Percentiles rank a stretch among this genome's conserved stretches.
Evolutionary conservation across 345 rosid species (phyloP).

Genomic region (Schrenkiella parvula): DNA sequence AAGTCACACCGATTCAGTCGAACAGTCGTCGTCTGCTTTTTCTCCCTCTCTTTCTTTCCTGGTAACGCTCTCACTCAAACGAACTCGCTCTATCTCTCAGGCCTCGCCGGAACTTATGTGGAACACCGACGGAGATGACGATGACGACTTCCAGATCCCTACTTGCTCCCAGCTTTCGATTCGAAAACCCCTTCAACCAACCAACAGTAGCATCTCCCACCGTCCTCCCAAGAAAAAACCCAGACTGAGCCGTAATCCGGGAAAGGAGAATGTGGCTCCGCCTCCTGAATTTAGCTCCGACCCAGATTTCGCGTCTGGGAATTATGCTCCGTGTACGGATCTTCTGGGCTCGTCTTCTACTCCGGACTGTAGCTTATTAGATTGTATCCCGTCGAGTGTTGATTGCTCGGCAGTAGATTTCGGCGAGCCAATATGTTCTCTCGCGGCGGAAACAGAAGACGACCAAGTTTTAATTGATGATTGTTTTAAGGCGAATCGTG

Average conservation of each 20-base stretch:
- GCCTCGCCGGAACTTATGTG: conserved; percentile 14
- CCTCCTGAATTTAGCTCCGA: neutral
- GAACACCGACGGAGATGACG: conserved; percentile 30
- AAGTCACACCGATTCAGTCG: neutral
- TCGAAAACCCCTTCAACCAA: conserved; percentile 32
- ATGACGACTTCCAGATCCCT: conserved; percentile 60
- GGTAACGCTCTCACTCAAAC: neutral
- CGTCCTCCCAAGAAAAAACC: conserved; percentile 42
- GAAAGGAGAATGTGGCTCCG: conserved; percentile 48
- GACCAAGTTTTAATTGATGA: neutral
- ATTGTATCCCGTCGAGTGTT: conserved; percentile 59
- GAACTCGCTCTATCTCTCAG: neutral
- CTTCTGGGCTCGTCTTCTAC: conserved; percentile 21
- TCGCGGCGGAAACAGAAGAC: neutral
- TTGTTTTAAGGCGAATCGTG: conserved; percentile 29
- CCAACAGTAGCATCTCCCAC: conserved; percentile 20
- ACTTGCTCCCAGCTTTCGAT: conserved; percentile 38
- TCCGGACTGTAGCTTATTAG: conserved; percentile 58
- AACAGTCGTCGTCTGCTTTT: conserved; percentile 12
- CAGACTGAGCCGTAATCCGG: conserved; percentile 24
- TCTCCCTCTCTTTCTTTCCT: neutral
- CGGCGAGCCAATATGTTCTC: neutral
- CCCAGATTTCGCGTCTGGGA: neutral
- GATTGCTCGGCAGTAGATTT: conserved; percentile 32
- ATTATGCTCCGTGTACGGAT: neutral